Evolutionary conservation across 192 early-diverging fungal genomes (phyloP), one percentile per base, ranked within the genome.

Genomic region (Gamsiella multidivaricata): DNA sequence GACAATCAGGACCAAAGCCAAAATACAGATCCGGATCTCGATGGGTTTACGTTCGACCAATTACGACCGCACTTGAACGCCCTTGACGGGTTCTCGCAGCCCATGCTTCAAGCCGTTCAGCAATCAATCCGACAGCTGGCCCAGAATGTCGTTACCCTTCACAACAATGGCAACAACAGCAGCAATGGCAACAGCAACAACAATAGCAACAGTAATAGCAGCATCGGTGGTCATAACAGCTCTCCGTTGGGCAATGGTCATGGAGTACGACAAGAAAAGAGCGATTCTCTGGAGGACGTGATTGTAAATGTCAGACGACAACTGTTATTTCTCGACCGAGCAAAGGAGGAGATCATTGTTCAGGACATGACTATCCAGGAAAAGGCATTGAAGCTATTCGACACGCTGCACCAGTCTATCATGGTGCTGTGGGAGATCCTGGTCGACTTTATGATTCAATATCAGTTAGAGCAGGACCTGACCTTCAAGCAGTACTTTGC

Each of bases 401-500:
- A 80, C 2, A 72, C 57, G 5, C 29, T 80, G 5, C 49, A 62
- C 11, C 28, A 62, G 18, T 41, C 70, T 25, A 52, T 73, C 11
- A 12, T 34, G 0, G 20, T 63, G 5, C 51, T 80, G 0, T 80
- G 79, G 79, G 62, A 71, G 41, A 51, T 80, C 5, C 18, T 72
- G 3, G 20, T 53, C n/a, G 70, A 80, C 29, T 80, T 67, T 49
- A 68, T 61, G 39, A 55, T 67, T 20, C 63, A 37, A 22, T 47
- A 80, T 36, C 69, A 72, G 9, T 23, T 67, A 0, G 58, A 62
- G n/a, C 58, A 80, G 36, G 58, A 80, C 18, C 33, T 25, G 6
- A 60, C 42, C 15, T 68, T 80, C 41, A 39, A 39, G 25, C 65
- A 80, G 9, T 72, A 73, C 12, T 73, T 67, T 58, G 10, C 63